Base-by-base conservation (phyloP, 441 rosid genomes). In the Adansonia madagascariensis region DNA sequence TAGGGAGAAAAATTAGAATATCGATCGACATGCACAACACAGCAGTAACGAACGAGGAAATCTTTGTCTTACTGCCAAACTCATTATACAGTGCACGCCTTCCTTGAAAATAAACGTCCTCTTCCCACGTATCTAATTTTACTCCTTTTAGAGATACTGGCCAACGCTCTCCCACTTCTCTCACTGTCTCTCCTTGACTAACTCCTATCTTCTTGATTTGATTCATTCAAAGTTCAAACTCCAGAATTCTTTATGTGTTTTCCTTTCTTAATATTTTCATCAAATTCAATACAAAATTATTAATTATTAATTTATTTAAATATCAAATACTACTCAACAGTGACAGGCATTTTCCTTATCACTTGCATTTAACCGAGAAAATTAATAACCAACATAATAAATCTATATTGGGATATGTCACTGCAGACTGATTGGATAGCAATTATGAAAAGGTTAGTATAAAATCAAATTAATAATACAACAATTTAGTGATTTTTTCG, bases 1-100 rank as follows among this genome's bases (percentile, higher is more conserved):
- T 35, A 35, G 39, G 39, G 35, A 71, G 68, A 67, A 60, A 47
- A 35, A 64, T 47, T 9, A 66, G 27, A 66, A 63, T 5, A 41
- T 41, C 44, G 71, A 77, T 55, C 27, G 4, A 41, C 44, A 41
- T 5, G 44, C 47, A 20, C 35, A 10, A n/a, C 6, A 20, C 44
- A 41, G 44, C 44, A 41, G 44, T 41, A 80, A 66, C 79, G 22
- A 80, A 80, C 50, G 77, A 59, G 73, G 85, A 81, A 82, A 84
- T 84, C 87, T 84, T 80, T 82, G 87, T 82, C 80, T 73, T 83
- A 80, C 78, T 68, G 56, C 39, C 31, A 22, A 60, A 35, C 76
- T 49, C 8, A 50, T 50, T 27, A 78, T 73, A 67, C 74, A 68
- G 64, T 7, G 10, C 9, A 35, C 0, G 3, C 8, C 1, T 70